Conservation (phyloP, 371 early-diverging fungal species). For the Circinella minor region DNA sequence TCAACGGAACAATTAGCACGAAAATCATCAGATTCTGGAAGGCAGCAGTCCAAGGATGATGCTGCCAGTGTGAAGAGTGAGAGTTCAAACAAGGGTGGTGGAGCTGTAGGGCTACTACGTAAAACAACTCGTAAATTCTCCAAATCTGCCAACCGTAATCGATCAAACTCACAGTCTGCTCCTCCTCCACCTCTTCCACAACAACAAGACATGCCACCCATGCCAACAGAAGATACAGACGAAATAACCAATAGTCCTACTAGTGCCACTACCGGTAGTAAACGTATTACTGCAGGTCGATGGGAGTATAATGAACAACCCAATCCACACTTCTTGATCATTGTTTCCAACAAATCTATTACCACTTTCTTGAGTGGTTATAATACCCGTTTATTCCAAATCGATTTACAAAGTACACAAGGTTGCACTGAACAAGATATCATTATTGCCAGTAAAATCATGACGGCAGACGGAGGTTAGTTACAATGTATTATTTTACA, state of each 20-base stretch:
- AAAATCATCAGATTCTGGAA: background rate
- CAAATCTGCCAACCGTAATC: background rate
- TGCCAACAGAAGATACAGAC: background rate
- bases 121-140: conserved; percentile 21
- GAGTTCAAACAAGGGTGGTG: background rate
- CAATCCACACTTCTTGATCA: conserved; percentile 40
- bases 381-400: conserved; percentile 33
- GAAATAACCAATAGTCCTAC: background rate
- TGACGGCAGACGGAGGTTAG: conserved; percentile 26
- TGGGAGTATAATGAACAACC: conserved; percentile 40
- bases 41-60: background rate
- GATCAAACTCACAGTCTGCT: background rate
- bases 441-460: conserved; percentile 28
- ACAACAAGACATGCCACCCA: background rate
- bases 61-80: conserved; percentile 11
- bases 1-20: background rate
- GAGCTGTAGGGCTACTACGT: conserved; percentile 6
- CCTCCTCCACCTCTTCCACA: conserved; percentile 9
- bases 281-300: conserved; percentile 7
- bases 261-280: conserved; percentile 1
- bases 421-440: conserved; percentile 15
- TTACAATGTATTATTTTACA: too few species aligned
- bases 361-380: conserved; percentile 33
- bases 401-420: conserved; percentile 14
- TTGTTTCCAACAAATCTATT: conserved; percentile 20